phyloP scores from a whole-genome alignment of 768 basidiomycete species.

The Amanita fuliginea region DNA sequence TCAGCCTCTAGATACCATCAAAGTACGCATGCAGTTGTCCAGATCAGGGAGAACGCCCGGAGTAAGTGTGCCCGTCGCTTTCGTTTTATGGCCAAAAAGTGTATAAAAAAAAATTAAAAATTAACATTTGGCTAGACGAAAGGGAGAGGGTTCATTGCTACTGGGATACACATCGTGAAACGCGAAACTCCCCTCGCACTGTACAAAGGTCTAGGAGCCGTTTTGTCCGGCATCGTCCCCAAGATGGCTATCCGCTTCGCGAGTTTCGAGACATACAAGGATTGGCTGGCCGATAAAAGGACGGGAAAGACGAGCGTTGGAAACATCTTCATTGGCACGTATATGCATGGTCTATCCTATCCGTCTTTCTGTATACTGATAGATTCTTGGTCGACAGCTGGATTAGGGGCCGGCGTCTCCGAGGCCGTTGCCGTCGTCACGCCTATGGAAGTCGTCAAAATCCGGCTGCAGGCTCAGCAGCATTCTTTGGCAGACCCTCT shows the following conservation, averaged over 20 bases:
- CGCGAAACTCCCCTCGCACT: slow-evolving; percentile 92
- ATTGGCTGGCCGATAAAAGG: slow-evolving; percentile 57
- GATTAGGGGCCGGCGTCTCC: slow-evolving; percentile 89
- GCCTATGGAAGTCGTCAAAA: slow-evolving; percentile 99
- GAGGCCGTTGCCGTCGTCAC: slow-evolving; percentile 93
- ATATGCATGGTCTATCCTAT: not conserved
- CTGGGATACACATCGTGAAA: slow-evolving; percentile 76
- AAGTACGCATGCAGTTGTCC: slow-evolving; percentile 99
- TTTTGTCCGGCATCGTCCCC: slow-evolving; percentile 92
- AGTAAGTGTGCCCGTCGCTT: slow-evolving; percentile 40
- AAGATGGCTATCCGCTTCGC: slow-evolving; percentile 99
- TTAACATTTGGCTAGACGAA: too few relatives aligned
- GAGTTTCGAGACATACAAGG: slow-evolving; percentile 93
- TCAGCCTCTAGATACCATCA: slow-evolving; percentile 97
- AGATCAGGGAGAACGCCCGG: slow-evolving; percentile 69
- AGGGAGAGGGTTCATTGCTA: slow-evolving; percentile 85
- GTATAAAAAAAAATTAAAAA: too few relatives aligned
- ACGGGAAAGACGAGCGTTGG: slow-evolving; percentile 76
- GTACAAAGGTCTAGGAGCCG: slow-evolving; percentile 97
- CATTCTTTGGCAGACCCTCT: slow-evolving; percentile 95
- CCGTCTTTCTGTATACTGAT: not conserved
- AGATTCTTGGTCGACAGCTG: slow-evolving; percentile 41
- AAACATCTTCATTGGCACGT: slow-evolving; percentile 77
- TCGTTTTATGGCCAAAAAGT: slow-evolving; percentile 3
- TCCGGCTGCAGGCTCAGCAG: slow-evolving; percentile 93